Evolutionary conservation across 176 grass and related monocot genomes (phyloP).

Genomic region (Zea luxurians): DNA sequence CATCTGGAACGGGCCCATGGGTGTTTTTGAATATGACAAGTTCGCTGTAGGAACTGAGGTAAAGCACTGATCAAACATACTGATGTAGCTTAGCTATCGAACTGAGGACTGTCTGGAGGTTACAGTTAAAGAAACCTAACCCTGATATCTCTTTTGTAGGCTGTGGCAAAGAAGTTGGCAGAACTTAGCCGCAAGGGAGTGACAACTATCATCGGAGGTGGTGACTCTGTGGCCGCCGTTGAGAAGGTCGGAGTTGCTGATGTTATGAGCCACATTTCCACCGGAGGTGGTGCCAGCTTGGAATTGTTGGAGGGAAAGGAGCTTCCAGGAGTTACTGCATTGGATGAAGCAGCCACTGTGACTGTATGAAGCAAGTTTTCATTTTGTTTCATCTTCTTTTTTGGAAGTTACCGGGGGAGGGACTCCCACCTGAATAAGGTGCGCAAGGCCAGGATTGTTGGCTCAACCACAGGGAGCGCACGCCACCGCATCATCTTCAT

Average conservation of each 20-base stretch:
- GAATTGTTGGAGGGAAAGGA: slow-evolving; percentile 79
- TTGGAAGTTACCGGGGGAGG: no score
- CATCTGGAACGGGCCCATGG: slow-evolving; percentile 83
- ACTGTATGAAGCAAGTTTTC: slow-evolving; percentile 56
- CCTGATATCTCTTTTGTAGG: slow-evolving; percentile 41
- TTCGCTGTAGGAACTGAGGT: slow-evolving; percentile 71
- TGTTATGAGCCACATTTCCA: slow-evolving; percentile 84
- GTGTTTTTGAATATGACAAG: slow-evolving; percentile 76
- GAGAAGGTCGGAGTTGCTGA: slow-evolving; percentile 84
- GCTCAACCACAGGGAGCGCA: no score
- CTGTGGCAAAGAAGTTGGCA: slow-evolving; percentile 71
- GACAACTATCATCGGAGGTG: slow-evolving; percentile 77
- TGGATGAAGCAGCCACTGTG: slow-evolving; percentile 53
- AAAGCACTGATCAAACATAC: background rate
- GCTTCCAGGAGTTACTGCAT: slow-evolving; percentile 63
- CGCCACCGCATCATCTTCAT: background rate
- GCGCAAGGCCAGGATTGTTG: no score
- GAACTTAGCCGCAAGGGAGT: slow-evolving; percentile 69
- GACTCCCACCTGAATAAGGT: no score
- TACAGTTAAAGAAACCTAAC: slow-evolving; percentile 3
- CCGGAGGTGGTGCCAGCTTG: slow-evolving; percentile 73
- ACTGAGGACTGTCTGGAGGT: slow-evolving; percentile 1
- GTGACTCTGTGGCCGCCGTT: slow-evolving; percentile 73
- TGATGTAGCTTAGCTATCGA: slow-evolving; percentile 20
- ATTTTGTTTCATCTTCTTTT: slow-evolving; percentile 31